Evolutionary conservation across 2,329 filamentous ascomycete species (phyloP).

Genomic region (Monosporascus sp.): DNA sequence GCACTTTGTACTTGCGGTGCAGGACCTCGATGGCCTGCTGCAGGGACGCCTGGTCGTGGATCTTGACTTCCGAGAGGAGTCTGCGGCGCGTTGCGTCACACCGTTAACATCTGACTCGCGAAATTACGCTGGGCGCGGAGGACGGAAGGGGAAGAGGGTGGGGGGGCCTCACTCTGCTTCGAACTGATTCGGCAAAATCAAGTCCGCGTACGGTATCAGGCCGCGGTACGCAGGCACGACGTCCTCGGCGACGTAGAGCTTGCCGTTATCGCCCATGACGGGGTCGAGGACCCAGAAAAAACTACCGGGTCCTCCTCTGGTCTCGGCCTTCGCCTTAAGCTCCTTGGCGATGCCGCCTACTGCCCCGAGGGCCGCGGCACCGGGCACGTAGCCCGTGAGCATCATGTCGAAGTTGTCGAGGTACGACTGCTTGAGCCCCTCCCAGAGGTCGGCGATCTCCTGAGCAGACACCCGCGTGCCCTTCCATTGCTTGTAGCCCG

Average conservation of each 20-base stretch:
- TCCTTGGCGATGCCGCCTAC: slow-evolving; percentile 82
- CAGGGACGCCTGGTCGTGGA: slow-evolving; percentile 68
- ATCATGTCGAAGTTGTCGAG: slow-evolving; percentile 90
- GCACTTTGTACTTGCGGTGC: slow-evolving; percentile 69
- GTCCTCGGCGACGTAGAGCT: slow-evolving; percentile 84
- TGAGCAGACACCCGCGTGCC: slow-evolving; percentile 75
- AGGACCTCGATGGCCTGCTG: slow-evolving; percentile 69
- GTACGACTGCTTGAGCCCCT: slow-evolving; percentile 75
- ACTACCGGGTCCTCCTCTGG: slow-evolving; percentile 48
- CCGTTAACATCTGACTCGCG: not conserved
- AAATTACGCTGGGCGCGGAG: not conserved
- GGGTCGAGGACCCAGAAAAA: slow-evolving; percentile 99
- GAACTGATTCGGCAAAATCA: slow-evolving; percentile 95
- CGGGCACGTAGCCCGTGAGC: slow-evolving; percentile 90
- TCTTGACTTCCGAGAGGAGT: slow-evolving; percentile 77
- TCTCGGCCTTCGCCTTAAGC: slow-evolving; percentile 59
- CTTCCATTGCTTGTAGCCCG: slow-evolving; percentile 83
- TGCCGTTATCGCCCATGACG: slow-evolving; percentile 95
- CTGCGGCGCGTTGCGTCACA: slow-evolving; percentile 37
- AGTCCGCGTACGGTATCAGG: slow-evolving; percentile 73
- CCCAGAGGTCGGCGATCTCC: slow-evolving; percentile 79
- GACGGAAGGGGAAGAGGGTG: not conserved
- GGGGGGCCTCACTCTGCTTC: slow-evolving; percentile 75
- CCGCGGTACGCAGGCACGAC: slow-evolving; percentile 87
- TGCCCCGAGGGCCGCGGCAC: slow-evolving; percentile 74